Base-by-base conservation (phyloP, 1,284 basidiomycete genomes). In the Trichosporon asahii region DNA sequence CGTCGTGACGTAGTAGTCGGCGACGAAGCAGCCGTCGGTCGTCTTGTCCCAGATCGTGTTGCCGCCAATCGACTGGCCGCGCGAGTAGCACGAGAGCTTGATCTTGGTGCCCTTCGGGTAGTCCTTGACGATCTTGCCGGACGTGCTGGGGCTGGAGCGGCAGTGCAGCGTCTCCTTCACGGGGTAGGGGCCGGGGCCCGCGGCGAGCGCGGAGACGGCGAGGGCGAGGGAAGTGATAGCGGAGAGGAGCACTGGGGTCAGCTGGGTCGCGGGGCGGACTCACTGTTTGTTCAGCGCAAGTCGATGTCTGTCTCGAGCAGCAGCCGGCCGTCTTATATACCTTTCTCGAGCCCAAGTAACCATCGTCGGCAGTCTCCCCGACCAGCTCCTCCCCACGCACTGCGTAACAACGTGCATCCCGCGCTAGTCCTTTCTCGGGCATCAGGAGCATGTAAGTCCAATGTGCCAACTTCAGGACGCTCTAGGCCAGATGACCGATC, bases 1-100 rank as follows among this genome's bases (percentile, higher is more conserved):
- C 1, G 68, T 70, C 33, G 8, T 15, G 25, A 66, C 33, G 35
- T 64, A 70, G 65, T 46, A 66, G 68, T 66, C 65, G 46, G 61
- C 18, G 12, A 66, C 68, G 33, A 27, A 68, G 63, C 67, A 68
- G 33, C 46, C 61, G 65, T 70, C 68, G 1, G 33, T 21, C 6
- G 68, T 70, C 29, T 64, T 46, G 61, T 60, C 61, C 68, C 68
- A 70, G 31, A 61, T 6, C 4, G 35, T 31, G 53, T 31, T 21
- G 18, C 53, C 53, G 33, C 11, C 27, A 46, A 70, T 25, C 25
- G 25, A 5, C 44, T 21, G 27, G 25, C 65, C 65, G 33, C 8
- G 18, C 23, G 33, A 25, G 46, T 64, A 49, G 68, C 68, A 70
- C 44, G 9, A 15, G 65, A 70, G 8, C 18, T 31, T 55, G 7